Percentiles rank a stretch among this genome's conserved stretches.
These are phyloP conservation scores for Blastobotrys robertii DNA, from an alignment of 805 yeast species.

Conservation along the genomic window DNA sequence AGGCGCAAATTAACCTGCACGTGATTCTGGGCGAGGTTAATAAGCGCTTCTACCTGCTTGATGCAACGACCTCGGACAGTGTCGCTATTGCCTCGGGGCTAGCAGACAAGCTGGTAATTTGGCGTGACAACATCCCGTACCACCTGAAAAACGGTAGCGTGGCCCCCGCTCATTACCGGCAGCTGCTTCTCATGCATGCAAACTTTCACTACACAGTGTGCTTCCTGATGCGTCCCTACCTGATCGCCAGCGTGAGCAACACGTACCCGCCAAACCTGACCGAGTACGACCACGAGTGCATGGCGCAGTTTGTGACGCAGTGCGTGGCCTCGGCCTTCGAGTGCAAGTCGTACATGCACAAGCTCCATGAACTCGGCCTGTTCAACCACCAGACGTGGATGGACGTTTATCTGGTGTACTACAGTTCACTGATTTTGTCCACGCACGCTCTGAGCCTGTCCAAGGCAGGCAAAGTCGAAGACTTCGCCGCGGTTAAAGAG, in stretches of 20 bases:
- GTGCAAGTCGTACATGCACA: background rate
- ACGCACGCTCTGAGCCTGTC: background rate
- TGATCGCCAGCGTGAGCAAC: background rate
- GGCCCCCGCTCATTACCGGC: background rate
- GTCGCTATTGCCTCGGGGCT: background rate
- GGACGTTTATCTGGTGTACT: conserved; percentile 2
- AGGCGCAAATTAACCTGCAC: background rate
- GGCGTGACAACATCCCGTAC: conserved; percentile 3
- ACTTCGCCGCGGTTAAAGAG: background rate
- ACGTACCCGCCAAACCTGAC: background rate
- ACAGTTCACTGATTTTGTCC: background rate
- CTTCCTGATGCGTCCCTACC: conserved; percentile 2
- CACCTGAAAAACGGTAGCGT: background rate
- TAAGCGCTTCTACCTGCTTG: conserved; percentile 2
- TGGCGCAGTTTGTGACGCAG: background rate
- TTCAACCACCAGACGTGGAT: background rate
- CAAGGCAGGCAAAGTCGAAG: background rate
- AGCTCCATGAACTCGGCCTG: background rate
- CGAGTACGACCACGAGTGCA: background rate
- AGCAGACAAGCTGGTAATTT: background rate
- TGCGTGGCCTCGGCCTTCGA: conserved; percentile 1
- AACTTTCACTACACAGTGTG: conserved; percentile 1
- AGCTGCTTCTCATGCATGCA: background rate
- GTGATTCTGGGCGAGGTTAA: background rate
- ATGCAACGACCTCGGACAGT: background rate